phyloP scores from a whole-genome alignment of 192 early-diverging fungal genomes.

The Cetraspora pellucida region DNA sequence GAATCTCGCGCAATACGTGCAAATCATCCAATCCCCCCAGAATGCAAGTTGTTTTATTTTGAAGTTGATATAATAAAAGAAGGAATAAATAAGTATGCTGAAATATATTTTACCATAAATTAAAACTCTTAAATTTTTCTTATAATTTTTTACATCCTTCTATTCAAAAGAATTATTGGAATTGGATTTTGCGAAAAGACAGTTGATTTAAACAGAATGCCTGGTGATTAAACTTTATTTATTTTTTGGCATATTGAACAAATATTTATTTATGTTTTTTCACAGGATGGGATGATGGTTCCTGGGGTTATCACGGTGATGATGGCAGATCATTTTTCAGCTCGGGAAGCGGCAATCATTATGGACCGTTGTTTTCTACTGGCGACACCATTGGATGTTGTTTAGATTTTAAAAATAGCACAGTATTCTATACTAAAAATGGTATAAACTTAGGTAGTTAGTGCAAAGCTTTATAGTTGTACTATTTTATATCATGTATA shows the following conservation, averaged over 20 bases:
- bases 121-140: not conserved
- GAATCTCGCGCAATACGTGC: no score
- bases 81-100: constrained; percentile 42
- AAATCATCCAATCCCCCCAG: no score
- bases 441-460: constrained; percentile 67
- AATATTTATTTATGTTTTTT: not conserved
- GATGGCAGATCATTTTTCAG: constrained; percentile 78
- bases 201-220: not conserved
- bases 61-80: no score
- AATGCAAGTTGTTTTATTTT: no score
- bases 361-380: constrained; percentile 49
- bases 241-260: not conserved
- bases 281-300: constrained; percentile 81
- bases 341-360: constrained; percentile 70
- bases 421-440: constrained; percentile 91
- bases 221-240: not conserved
- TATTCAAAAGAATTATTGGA: not conserved
- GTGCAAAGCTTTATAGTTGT: constrained; percentile 8
- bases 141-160: not conserved
- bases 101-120: not conserved
- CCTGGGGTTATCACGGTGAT: constrained; percentile 75
- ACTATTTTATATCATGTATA: not conserved
- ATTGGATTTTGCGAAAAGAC: not conserved
- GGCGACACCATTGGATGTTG: constrained; percentile 91
- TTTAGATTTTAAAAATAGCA: constrained; percentile 75